A percentile compares a stretch with the other conserved stretches of the same genome.
Evolutionary conservation across 495 filamentous ascomycete genomes (phyloP).

Genomic region (Rusavskia elegans): DNA sequence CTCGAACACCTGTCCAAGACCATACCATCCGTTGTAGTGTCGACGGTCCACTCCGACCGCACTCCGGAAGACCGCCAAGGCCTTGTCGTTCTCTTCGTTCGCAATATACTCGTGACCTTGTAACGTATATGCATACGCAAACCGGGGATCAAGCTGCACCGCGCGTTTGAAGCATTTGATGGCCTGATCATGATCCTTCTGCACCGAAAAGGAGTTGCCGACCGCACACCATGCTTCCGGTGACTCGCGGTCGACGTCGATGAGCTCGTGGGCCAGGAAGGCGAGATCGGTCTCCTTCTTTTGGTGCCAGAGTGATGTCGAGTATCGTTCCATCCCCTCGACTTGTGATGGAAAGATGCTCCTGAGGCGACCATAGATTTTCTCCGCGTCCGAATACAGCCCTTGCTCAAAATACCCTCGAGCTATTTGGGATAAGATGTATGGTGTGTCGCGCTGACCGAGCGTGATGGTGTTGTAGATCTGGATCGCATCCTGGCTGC

Average conservation of each 20-base stretch:
- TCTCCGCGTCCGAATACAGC: conserved; percentile 70
- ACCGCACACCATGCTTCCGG: conserved; percentile 92
- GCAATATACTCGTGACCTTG: conserved; percentile 94
- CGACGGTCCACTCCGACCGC: conserved; percentile 72
- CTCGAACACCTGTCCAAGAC: conserved; percentile 81
- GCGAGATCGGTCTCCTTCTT: conserved; percentile 84
- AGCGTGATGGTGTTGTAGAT: conserved; percentile 51
- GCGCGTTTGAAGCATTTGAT: conserved; percentile 90
- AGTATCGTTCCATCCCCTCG: conserved; percentile 94
- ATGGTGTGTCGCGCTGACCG: conserved; percentile 81
- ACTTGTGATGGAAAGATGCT: conserved; percentile 59
- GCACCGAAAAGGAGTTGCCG: conserved; percentile 91
- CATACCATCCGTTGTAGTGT: conserved; percentile 97
- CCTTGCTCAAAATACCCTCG: conserved; percentile 80
- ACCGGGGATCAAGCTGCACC: conserved; percentile 72
- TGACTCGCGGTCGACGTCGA: conserved; percentile 71
- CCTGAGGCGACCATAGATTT: conserved; percentile 61
- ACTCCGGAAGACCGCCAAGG: conserved; percentile 64
- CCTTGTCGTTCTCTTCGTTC: conserved; percentile 95
- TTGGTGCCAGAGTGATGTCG: conserved; percentile 91
- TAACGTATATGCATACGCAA: conserved; percentile 89
- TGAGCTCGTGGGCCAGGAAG: conserved; percentile 75
- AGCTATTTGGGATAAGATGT: conserved; percentile 80
- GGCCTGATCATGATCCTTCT: conserved; percentile 87
- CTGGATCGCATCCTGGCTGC: conserved; percentile 57